phyloP scores from a whole-genome alignment of 768 basidiomycete species.

The Cyclocybe aegerita region DNA sequence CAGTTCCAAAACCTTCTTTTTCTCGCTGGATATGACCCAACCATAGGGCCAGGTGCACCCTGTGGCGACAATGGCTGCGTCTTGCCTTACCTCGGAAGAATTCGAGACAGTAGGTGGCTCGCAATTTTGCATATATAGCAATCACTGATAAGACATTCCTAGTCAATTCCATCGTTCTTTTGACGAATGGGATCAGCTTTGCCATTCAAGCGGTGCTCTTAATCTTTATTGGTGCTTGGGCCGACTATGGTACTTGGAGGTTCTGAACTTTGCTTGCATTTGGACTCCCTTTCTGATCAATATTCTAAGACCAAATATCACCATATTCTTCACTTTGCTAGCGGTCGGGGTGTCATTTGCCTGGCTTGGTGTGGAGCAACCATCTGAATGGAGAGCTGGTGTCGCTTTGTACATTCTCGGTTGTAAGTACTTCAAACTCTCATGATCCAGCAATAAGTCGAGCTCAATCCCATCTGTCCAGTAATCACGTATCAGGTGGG shows the following conservation, averaged over 20 bases:
- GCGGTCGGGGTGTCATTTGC: conserved; percentile 71
- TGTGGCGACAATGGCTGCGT: conserved; percentile 60
- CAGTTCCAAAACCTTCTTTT: conserved; percentile 76
- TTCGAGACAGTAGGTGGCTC: conserved; percentile 53
- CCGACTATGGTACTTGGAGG: conserved; percentile 84
- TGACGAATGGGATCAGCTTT: conserved; percentile 80
- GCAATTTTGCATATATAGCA: neutral
- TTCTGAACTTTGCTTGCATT: conserved; percentile 16
- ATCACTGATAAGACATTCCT: neutral
- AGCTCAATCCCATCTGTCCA: conserved; percentile 22
- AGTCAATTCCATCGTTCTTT: conserved; percentile 78
- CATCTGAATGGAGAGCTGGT: conserved; percentile 63
- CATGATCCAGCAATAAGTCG: neutral
- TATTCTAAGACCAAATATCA: conserved; percentile 64
- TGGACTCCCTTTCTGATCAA: neutral
- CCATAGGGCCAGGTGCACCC: conserved; percentile 51
- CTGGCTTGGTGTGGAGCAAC: conserved; percentile 73
- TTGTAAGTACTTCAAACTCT: conserved; percentile 35
- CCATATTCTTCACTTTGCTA: conserved; percentile 68
- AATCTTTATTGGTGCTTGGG: conserved; percentile 72
- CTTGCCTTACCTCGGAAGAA: conserved; percentile 60
- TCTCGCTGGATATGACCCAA: conserved; percentile 71
- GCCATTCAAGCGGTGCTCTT: conserved; percentile 71
- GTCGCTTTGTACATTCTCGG: conserved; percentile 64
- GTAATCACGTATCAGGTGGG: conserved; percentile 72